Percentiles rank a stretch among this genome's conserved stretches.
These are phyloP conservation scores for Trichoderma arundinaceum DNA, from an alignment of 2,329 filamentous ascomycete species.

Conservation along the genomic window DNA sequence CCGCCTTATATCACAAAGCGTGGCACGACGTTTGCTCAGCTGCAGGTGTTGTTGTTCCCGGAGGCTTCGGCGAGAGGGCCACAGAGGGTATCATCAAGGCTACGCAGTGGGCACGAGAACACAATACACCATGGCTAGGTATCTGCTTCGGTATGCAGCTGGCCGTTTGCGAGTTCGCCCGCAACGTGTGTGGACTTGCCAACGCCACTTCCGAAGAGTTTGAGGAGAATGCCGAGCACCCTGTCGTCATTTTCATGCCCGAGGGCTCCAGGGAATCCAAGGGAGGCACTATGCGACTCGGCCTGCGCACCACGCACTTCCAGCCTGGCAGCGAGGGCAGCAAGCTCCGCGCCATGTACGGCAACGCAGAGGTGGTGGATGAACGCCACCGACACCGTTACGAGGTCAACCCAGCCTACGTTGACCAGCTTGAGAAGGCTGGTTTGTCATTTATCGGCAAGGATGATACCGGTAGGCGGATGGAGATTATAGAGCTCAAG, in stretches of 20 bases:
- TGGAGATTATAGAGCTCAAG: slow-evolving; percentile 83
- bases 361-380: slow-evolving; percentile 57
- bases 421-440: slow-evolving; percentile 68
- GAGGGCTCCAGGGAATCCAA: slow-evolving; percentile 58
- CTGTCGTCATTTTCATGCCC: slow-evolving; percentile 89
- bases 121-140: slow-evolving; percentile 82
- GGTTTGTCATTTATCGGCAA: slow-evolving; percentile 80
- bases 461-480: slow-evolving; percentile 76
- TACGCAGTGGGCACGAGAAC: slow-evolving; percentile 84
- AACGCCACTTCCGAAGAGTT: slow-evolving; percentile 63
- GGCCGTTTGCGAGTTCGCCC: slow-evolving; percentile 86
- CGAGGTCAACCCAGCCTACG: slow-evolving; percentile 83
- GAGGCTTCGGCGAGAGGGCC: slow-evolving; percentile 80
- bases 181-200: slow-evolving; percentile 71
- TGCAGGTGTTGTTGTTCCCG: slow-evolving; percentile 55
- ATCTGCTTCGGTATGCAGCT: slow-evolving; percentile 94
- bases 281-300: slow-evolving; percentile 87
- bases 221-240: slow-evolving; percentile 61
- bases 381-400: slow-evolving; percentile 90
- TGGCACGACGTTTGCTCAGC: slow-evolving; percentile 82
- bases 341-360: slow-evolving; percentile 77
- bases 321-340: slow-evolving; percentile 78
- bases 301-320: slow-evolving; percentile 75
- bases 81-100: slow-evolving; percentile 89
- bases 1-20: slow-evolving; percentile 79